Base-by-base conservation (phyloP, 2,329 filamentous ascomycete genomes). In the Huntiella savannae region DNA sequence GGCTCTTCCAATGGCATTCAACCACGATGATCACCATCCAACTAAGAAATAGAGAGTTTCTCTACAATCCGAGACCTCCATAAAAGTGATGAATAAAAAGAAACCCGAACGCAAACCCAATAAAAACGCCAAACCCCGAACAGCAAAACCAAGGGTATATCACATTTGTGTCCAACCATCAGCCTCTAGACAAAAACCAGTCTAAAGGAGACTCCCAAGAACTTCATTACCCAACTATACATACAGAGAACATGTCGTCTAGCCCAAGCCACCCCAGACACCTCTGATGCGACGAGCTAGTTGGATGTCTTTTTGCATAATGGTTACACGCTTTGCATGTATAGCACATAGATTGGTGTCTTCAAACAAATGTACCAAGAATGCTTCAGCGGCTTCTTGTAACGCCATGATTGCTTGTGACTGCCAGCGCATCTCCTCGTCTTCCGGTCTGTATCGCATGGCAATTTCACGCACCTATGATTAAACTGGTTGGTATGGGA, bases 241-340 rank as follows among this genome's bases (percentile, higher is more conserved):
- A 28, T 28, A 28, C 8, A 28, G 8, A 28, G 6, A 28, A 7
- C 22, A 28, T 28, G 4, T 28, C 22, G 22, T 28, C 63, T 73
- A 63, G 62, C 79, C 63, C 65, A 69, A 54, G 4, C 80, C 81
- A 40, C 77, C 82, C 81, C 81, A 87, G 40, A 78, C 72, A 10
- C 82, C 82, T 44, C 82, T 70, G 63, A 88, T 86, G 53, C 82
- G 67, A 56, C 82, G 69, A 15, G 88, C 88, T 50, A 96, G 73
- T 65, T 95, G 88, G 56, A 98, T 94, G 63, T 96, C 91, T 66
- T 94, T 94, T 63, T 91, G 86, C 83, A 93, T 88, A 56, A 95
- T 93, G 35, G 88, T 96, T 45, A 96, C 86, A 60, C 88, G 73
- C 68, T 94, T 95, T 51, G 88, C 91, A 64, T 96, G 88, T 55